Evolutionary conservation across 2,329 filamentous ascomycete species (phyloP).

Genomic region (Conoideocrella luteorostrata): DNA sequence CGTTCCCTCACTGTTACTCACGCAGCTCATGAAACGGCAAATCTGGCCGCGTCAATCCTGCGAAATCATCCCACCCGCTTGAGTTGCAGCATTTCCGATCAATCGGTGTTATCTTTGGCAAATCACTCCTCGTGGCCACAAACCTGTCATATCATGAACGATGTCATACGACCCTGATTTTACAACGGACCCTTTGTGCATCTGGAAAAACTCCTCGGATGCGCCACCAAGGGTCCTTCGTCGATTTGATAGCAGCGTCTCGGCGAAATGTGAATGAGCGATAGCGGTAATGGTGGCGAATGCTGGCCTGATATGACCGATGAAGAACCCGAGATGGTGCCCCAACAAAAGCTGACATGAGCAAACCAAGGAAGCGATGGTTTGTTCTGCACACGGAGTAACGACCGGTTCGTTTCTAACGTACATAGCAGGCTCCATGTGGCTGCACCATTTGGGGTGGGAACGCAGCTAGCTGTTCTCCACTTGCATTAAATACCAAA

Average conservation of each 20-base stretch:
- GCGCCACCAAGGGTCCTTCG: conserved; percentile 1
- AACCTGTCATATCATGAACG: background rate
- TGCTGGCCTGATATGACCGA: background rate
- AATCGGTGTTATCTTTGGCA: background rate
- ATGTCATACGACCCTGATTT: background rate
- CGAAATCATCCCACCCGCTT: no score
- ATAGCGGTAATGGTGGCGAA: background rate
- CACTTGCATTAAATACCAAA: no score
- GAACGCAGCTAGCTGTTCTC: background rate
- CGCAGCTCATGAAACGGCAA: no score
- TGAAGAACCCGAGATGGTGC: background rate
- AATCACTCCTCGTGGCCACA: background rate
- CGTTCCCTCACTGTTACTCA: no score
- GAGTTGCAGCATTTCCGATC: no score
- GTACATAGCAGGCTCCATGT: no score
- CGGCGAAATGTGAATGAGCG: background rate
- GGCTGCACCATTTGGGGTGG: no score
- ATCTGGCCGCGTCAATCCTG: no score
- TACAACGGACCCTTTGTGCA: background rate
- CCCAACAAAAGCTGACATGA: conserved; percentile 2
- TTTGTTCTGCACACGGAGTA: background rate
- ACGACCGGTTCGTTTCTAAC: no score
- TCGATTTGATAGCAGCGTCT: no score
- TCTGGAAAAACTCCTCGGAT: background rate
- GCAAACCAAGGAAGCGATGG: background rate